Conservation (phyloP, 2,329 filamentous ascomycete genomes). For the Canariomyces notabilis region DNA sequence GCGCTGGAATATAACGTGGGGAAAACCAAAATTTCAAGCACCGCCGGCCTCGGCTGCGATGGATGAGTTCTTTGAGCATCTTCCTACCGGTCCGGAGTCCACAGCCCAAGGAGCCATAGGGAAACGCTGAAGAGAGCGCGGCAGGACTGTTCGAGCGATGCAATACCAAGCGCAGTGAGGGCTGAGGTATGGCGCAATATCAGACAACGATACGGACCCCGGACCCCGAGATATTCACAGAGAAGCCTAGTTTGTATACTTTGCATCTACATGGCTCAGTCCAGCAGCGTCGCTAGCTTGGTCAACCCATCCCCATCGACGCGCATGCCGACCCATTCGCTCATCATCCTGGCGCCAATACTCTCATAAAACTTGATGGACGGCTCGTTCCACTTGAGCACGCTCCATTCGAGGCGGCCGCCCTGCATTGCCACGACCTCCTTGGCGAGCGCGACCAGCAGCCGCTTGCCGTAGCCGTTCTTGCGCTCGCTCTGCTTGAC, state of each 20-base stretch:
- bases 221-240: no score
- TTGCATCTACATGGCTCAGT: slow-evolving; percentile 20
- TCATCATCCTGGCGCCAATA: slow-evolving; percentile 61
- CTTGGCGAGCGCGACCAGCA: slow-evolving; percentile 72
- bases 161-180: no score
- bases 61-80: slow-evolving; percentile 45
- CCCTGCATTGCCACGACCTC: slow-evolving; percentile 71
- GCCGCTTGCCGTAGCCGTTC: slow-evolving; percentile 70
- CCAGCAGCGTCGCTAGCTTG: slow-evolving; percentile 50
- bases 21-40: slow-evolving; percentile 28
- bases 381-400: slow-evolving; percentile 88
- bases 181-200: no score
- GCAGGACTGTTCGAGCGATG: no score
- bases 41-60: slow-evolving; percentile 32
- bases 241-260: not conserved
- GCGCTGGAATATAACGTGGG: slow-evolving; percentile 43
- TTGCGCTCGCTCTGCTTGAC: slow-evolving; percentile 66
- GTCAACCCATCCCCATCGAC: slow-evolving; percentile 62
- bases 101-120: slow-evolving; percentile 1
- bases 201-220: no score
- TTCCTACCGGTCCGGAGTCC: slow-evolving; percentile 31
- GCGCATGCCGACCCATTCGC: slow-evolving; percentile 70
- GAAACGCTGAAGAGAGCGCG: no score
- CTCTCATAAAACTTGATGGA: slow-evolving; percentile 81
- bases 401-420: slow-evolving; percentile 79